phyloP scores from a whole-genome alignment of 2,329 filamentous ascomycete genomes.

The Colletotrichum karsti region DNA sequence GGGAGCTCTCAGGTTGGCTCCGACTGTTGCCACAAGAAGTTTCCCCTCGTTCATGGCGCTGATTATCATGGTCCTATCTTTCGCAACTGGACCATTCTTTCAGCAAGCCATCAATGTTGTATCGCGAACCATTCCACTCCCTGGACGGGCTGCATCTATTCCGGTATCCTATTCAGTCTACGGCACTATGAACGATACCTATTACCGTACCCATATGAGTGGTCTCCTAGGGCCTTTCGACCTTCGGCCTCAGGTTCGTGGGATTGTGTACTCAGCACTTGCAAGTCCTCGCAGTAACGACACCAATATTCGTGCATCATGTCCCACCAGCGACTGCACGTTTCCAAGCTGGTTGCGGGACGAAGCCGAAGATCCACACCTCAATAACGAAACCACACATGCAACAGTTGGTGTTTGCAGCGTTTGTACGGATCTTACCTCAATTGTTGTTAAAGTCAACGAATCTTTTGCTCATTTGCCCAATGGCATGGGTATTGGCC shows the following conservation, averaged over 20 bases:
- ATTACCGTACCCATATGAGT: not conserved
- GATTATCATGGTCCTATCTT: not conserved
- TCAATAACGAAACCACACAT: not conserved
- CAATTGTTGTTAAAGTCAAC: not conserved
- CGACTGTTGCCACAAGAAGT: not conserved
- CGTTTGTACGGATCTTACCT: not conserved
- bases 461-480: not conserved
- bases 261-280: not conserved
- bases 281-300: not conserved
- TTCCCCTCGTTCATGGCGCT: not conserved
- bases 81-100: not conserved
- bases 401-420: not conserved
- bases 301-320: not conserved
- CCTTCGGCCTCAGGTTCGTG: not conserved
- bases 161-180: not conserved
- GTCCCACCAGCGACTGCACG: not conserved
- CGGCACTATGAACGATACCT: not conserved
- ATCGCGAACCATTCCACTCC: not conserved
- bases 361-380: not conserved
- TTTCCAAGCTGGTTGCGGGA: not conserved
- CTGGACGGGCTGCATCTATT: not conserved
- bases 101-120: not conserved
- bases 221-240: not conserved
- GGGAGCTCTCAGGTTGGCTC: not conserved
- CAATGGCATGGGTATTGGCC: not conserved